These are phyloP conservation scores for Dendrobium officinale DNA, from an alignment of 106 monocot genomes.

Conservation along the genomic window DNA sequence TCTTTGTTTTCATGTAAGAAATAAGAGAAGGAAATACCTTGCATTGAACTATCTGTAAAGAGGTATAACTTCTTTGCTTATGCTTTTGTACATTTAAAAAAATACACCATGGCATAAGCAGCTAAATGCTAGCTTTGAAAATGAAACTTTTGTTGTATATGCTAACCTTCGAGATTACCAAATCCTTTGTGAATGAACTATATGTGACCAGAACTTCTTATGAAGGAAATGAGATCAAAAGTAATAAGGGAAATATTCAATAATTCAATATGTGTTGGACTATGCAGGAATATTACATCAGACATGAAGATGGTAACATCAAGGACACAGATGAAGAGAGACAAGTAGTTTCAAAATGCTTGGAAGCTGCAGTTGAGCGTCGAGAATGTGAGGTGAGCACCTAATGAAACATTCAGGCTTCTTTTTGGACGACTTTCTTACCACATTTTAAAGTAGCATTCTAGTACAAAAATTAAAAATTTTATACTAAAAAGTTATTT, in stretches of 20 bases:
- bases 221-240: not conserved
- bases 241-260: not conserved
- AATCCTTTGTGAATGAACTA: not conserved
- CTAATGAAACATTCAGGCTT: not conserved
- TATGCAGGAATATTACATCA: slow-evolving; percentile 58
- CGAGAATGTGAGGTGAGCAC: slow-evolving; percentile 47
- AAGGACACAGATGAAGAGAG: slow-evolving; percentile 30
- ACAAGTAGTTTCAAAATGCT: slow-evolving; percentile 38
- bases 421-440: too few species aligned
- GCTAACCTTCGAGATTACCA: not conserved
- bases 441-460: too few species aligned
- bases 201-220: not conserved
- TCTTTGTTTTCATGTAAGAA: not conserved
- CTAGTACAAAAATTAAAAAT: too few species aligned
- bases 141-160: not conserved
- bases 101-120: not conserved
- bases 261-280: not conserved
- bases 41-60: not conserved
- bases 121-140: not conserved
- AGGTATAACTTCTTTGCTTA: not conserved
- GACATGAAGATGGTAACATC: slow-evolving; percentile 38
- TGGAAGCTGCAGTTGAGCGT: slow-evolving; percentile 67
- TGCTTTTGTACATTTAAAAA: not conserved
- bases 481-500: too few species aligned
- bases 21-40: not conserved